Percentiles rank a stretch among this genome's conserved stretches.
Conservation (phyloP, 2,329 filamentous ascomycete species). For the Alternaria rosae region DNA sequence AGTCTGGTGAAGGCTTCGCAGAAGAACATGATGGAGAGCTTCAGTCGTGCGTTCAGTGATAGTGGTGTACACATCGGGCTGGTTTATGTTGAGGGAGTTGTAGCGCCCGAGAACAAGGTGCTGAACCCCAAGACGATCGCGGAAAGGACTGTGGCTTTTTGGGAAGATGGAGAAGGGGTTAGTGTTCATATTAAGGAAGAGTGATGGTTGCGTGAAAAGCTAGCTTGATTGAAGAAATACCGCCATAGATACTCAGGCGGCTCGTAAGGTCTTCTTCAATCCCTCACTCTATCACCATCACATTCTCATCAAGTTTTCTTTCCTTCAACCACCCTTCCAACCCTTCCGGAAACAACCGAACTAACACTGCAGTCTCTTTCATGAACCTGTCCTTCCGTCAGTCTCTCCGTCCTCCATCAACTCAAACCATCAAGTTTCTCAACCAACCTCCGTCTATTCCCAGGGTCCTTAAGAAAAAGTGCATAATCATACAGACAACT, state of each 20-base stretch:
- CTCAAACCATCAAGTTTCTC: too few relatives aligned
- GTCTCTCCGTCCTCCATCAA: background rate
- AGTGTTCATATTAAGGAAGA: conserved; percentile 51
- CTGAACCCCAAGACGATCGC: conserved; percentile 59
- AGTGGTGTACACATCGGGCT: conserved; percentile 58
- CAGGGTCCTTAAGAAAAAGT: background rate
- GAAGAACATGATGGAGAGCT: conserved; percentile 57
- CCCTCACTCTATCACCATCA: too few relatives aligned
- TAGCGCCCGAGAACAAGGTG: conserved; percentile 51
- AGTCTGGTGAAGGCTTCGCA: conserved; percentile 62
- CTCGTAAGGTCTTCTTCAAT: too few relatives aligned
- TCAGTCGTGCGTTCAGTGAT: conserved; percentile 52
- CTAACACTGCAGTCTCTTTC: too few relatives aligned
- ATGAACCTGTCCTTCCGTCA: too few relatives aligned
- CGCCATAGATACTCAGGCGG: too few relatives aligned
- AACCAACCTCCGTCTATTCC: background rate
- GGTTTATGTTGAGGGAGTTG: conserved; percentile 56
- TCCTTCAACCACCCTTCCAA: too few relatives aligned
- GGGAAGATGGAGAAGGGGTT: conserved; percentile 49
- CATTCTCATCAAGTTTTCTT: too few relatives aligned
- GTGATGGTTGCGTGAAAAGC: background rate
- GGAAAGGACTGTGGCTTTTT: conserved; percentile 54
- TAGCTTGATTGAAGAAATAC: too few relatives aligned
- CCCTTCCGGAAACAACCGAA: too few relatives aligned
- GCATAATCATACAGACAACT: background rate